phyloP scores from a whole-genome alignment of 768 basidiomycete species.

The Leucosporidium scottii region DNA sequence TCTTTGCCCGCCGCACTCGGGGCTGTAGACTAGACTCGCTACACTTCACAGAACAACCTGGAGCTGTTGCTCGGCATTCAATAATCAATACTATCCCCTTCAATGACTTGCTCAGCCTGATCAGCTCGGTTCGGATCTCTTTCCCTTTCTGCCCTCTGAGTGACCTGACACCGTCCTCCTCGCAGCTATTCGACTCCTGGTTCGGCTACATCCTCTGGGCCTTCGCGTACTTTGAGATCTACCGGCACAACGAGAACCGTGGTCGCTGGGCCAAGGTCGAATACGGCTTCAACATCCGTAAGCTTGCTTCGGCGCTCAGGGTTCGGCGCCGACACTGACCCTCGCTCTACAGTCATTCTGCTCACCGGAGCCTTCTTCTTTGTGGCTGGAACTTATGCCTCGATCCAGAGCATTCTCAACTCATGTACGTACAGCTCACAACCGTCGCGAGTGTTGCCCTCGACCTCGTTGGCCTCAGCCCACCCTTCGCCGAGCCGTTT shows the following conservation, averaged over 20 bases:
- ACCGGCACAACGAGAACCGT: neutral
- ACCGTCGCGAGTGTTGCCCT: too few relatives aligned
- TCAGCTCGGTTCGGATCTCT: conserved; percentile 25
- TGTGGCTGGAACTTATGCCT: conserved; percentile 21
- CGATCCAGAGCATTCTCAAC: conserved; percentile 13
- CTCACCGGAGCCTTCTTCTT: conserved; percentile 33
- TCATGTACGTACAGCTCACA: neutral
- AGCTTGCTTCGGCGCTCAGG: neutral
- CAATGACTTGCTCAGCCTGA: conserved; percentile 20
- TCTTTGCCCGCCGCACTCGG: too few relatives aligned
- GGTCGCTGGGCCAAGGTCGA: too few relatives aligned
- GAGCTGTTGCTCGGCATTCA: too few relatives aligned
- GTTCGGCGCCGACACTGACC: neutral
- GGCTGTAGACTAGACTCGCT: too few relatives aligned
- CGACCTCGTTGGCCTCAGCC: too few relatives aligned
- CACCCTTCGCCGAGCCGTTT: too few relatives aligned
- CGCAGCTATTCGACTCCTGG: neutral
- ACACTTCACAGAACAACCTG: too few relatives aligned
- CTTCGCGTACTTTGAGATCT: neutral
- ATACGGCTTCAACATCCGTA: neutral
- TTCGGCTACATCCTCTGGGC: conserved; percentile 37
- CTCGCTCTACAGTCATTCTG: neutral
- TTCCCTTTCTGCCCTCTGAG: too few relatives aligned
- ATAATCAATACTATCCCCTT: conserved; percentile 30
- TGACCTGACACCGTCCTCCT: too few relatives aligned